Percentiles rank a stretch among this genome's conserved stretches.
These are phyloP conservation scores for Mortierella sp. DNA, from an alignment of 371 early-diverging fungal species.

Conservation along the genomic window DNA sequence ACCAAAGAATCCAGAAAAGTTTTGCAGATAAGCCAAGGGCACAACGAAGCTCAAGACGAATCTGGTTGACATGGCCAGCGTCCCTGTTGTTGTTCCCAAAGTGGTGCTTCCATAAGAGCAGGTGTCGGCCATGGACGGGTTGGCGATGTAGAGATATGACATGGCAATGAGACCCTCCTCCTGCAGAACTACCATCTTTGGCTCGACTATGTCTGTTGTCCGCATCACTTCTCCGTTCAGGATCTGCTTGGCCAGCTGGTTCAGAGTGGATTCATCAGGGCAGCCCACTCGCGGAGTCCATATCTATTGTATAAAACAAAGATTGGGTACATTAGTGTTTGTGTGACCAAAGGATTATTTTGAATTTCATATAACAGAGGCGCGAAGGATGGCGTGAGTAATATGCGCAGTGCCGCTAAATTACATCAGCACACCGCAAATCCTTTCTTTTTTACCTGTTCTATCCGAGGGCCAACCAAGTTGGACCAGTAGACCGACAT, in stretches of 20 bases:
- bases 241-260: conserved; percentile 66
- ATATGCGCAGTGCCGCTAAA: background rate
- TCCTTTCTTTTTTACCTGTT: conserved; percentile 56
- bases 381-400: conserved; percentile 1
- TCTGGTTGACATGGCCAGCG: conserved; percentile 50
- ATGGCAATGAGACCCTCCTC: conserved; percentile 56
- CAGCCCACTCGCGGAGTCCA: conserved; percentile 53
- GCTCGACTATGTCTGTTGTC: conserved; percentile 56
- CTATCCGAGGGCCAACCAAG: conserved; percentile 69
- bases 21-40: conserved; percentile 63
- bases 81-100: conserved; percentile 40
- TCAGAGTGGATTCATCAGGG: conserved; percentile 50
- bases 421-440: conserved; percentile 18
- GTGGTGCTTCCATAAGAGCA: conserved; percentile 42
- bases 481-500: conserved; percentile 72
- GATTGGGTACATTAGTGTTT: conserved; percentile 5
- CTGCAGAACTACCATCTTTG: conserved; percentile 68
- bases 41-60: conserved; percentile 66
- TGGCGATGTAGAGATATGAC: conserved; percentile 47
- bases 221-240: conserved; percentile 69
- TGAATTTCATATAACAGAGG: conserved; percentile 29
- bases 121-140: conserved; percentile 39
- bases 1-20: conserved; percentile 65
- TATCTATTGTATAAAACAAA: conserved; percentile 13
- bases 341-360: conserved; percentile 14